A percentile compares a stretch with the other conserved stretches of the same genome.
phyloP scores from a whole-genome alignment of 257 asterid species.

The Echium plantagineum region DNA sequence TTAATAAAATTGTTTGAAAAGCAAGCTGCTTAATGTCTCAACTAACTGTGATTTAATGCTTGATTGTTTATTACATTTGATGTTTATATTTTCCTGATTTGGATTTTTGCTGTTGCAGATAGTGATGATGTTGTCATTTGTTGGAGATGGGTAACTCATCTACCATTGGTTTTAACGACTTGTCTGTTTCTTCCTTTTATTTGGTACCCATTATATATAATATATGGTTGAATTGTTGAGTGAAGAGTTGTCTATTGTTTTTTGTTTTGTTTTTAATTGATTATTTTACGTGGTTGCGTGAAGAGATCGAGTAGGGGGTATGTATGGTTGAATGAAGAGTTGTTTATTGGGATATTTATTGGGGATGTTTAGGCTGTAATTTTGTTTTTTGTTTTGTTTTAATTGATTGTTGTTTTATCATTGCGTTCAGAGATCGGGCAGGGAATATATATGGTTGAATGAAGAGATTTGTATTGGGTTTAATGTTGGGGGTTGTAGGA shows the following conservation, averaged over 20 bases:
- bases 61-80: slow-evolving; percentile 16
- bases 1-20: slow-evolving; percentile 30
- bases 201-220: slow-evolving; percentile 4
- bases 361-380: no score
- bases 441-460: background rate
- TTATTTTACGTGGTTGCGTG: no score
- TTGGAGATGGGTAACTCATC: slow-evolving; percentile 20
- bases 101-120: slow-evolving; percentile 31
- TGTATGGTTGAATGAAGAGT: no score
- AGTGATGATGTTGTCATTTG: slow-evolving; percentile 16
- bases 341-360: no score
- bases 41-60: slow-evolving; percentile 35
- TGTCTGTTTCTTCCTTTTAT: slow-evolving; percentile 12
- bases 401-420: no score
- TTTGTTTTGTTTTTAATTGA: no score
- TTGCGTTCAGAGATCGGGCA: no score
- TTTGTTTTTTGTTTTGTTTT: no score
- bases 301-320: no score
- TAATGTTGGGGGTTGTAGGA: background rate
- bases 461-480: background rate
- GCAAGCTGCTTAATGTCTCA: slow-evolving; percentile 60
- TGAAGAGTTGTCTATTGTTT: background rate
- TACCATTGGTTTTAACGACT: slow-evolving; percentile 6
- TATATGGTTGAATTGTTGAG: no score
- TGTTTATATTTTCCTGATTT: slow-evolving; percentile 26